These are phyloP conservation scores for Cutaneotrichosporon sp. DNA, from an alignment of 1,284 basidiomycete genomes.

Conservation along the genomic window DNA sequence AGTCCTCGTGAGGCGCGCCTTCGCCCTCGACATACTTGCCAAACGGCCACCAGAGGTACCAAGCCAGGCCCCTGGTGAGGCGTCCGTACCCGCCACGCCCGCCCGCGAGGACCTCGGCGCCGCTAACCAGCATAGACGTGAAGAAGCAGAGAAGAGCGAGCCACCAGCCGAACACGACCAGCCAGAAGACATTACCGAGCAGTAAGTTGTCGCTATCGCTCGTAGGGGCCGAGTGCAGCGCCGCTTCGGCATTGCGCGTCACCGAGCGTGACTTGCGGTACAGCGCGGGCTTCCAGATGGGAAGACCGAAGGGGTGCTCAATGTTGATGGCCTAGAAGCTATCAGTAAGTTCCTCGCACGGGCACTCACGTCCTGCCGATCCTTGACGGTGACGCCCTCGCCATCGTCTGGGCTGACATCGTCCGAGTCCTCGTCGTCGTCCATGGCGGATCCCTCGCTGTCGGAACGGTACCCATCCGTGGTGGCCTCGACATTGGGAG, in stretches of 20 bases:
- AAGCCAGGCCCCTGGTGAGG: constrained; percentile 87
- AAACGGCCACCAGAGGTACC: constrained; percentile 98
- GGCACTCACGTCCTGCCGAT: constrained; percentile 79
- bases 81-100: constrained; percentile 82
- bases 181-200: constrained; percentile 92
- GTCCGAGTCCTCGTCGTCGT: constrained; percentile 42
- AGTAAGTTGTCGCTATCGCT: constrained; percentile 84
- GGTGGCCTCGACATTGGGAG: background rate
- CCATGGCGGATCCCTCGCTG: constrained; percentile 36
- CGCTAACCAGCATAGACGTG: constrained; percentile 67
- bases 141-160: constrained; percentile 72
- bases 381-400: constrained; percentile 85
- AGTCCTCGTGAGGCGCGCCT: constrained; percentile 46
- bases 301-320: constrained; percentile 97
- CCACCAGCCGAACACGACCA: constrained; percentile 86
- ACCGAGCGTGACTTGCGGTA: constrained; percentile 98
- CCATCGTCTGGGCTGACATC: constrained; percentile 52
- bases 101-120: constrained; percentile 58
- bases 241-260: constrained; percentile 92
- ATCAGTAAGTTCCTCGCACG: constrained; percentile 12
- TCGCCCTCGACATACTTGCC: constrained; percentile 97
- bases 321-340: constrained; percentile 74
- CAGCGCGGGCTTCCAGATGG: constrained; percentile 98
- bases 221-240: constrained; percentile 86
- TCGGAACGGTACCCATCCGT: constrained; percentile 33